Base-by-base conservation (phyloP, 2,329 filamentous ascomycete species). In the Beauveria sp. region DNA sequence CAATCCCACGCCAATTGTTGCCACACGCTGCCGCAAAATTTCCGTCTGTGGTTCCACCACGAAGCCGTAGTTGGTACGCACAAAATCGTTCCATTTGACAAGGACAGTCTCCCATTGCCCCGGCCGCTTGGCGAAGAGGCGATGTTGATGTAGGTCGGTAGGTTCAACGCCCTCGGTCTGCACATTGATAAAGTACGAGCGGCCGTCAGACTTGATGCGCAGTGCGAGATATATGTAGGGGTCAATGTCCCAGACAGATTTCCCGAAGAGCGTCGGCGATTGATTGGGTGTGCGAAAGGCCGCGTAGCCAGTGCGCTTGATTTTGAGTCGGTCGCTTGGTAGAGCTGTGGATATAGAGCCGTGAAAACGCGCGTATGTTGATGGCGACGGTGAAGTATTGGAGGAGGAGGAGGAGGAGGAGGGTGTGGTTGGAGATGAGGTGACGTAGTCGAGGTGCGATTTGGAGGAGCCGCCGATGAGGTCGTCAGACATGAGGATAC, bases 81-180 rank as follows among this genome's bases (percentile, higher is more conserved):
- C 93, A 75, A 99, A 98, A 66, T 96, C 91, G 67, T 87, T 88
- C 83, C 93, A 95, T 64, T 89, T 89, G 65, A 99, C 88, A 52
- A 96, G 75, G n/a, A 97, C 84, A 1, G 95, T 97, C 80, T 99
- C 93, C 95, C 95, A 99, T 69, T 93, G 83, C 1, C 92, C 92
- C 0, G 90, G 87, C 9, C 85, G 84, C 69, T 87, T 88, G 9
- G 88, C 82, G 67, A 91, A 96, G 5, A 99, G 76, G 55, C 95
- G 82, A 74, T 99, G 95, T 73, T 99, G 95, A 74, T 98, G 95
- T 65, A 99, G 81, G 73, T 99, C 95, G n/a, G 92, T 93, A 12
- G 91, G 90, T 53, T 96, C 90, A 60, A 99, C 87, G 1, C 90
- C 90, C 71, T 99, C 93, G 3, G 93, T 96, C 78, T 98, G 95